These are phyloP conservation scores for Alternaria metachromatica DNA, from an alignment of 2,329 filamentous ascomycete species.

Conservation along the genomic window DNA sequence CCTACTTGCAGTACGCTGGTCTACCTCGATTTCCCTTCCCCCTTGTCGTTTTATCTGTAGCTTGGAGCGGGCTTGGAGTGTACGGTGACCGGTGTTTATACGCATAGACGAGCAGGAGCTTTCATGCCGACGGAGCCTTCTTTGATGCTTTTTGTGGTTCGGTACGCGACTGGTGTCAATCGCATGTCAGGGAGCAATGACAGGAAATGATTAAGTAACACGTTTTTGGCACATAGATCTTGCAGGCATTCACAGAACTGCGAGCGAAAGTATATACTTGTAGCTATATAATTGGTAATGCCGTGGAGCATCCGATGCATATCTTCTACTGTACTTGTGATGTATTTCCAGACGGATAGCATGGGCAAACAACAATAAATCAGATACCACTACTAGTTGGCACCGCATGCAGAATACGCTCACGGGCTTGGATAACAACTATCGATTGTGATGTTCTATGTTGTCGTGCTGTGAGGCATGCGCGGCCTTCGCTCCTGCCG, in stretches of 20 bases:
- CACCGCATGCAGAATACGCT: neutral
- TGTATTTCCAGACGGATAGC: neutral
- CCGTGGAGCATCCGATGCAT: constrained; percentile 1
- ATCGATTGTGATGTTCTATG: neutral
- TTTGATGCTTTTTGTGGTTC: constrained; percentile 19
- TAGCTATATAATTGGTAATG: constrained; percentile 48
- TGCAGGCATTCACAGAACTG: constrained; percentile 25
- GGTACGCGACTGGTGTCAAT: constrained; percentile 21
- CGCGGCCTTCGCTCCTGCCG: neutral
- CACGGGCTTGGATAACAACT: neutral
- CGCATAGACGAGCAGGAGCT: constrained; percentile 44
- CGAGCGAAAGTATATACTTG: constrained; percentile 28
- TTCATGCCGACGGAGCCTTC: constrained; percentile 25
- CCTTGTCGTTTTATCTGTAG: constrained; percentile 36
- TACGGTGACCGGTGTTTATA: constrained; percentile 35
- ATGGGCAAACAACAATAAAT: neutral
- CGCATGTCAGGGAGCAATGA: constrained; percentile 37
- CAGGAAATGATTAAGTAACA: constrained; percentile 37
- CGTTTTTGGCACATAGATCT: constrained; percentile 42
- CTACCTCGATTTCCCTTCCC: constrained; percentile 24
- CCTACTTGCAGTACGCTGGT: neutral
- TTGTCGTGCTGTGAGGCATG: neutral
- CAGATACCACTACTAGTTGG: neutral
- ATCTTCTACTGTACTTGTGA: neutral
- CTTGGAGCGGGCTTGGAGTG: constrained; percentile 32